Base-by-base conservation (phyloP, 164 flowering plant genomes). In the Cinnamomum micranthum region DNA sequence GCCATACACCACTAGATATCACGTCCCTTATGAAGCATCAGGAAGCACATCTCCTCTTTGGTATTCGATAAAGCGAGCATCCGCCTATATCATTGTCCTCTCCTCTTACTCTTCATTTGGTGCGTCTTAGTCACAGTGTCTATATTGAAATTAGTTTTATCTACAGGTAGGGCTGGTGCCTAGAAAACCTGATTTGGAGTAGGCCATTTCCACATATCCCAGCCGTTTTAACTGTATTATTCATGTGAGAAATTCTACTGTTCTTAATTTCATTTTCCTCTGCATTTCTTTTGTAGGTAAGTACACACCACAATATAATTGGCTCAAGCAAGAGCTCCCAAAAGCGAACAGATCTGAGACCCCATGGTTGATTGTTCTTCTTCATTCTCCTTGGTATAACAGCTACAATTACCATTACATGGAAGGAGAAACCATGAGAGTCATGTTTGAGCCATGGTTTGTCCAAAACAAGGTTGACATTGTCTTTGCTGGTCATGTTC, bases 351-450 rank as follows among this genome's bases (percentile, higher is more conserved):
- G 98, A 62, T 82, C 75, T 15, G 91, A 89, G 79, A 93, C 98
- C n/a, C 95, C 98, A 69, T 93, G 96, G 98, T 82, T 93, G 14
- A 91, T 93, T 59, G 94, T 91, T 69, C 86, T 93, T 28, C 76
- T 91, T 88, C 96, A 93, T 71, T 77, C 80, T 22, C 98, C 97
- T 19, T 27, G 83, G 82, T 93, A 93, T 62, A 91, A 77, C 72
- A 93, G 98, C 74, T 83, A 89, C 70, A 81, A 74, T n/a, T 78
- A 84, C 73, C 98, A 93, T 69, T 91, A 84, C 62, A 91, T 90
- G 98, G 97, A 93, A 84, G 98, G 95, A 2, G 98, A 93, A 79
- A 81, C 85, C 75, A 90, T 93, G 94, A 81, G 98, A 76, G 92
- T 88, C 3, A 78, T 85, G 82, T 93, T 79, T 59, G 98, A 93